Evolutionary conservation across 2,329 filamentous ascomycete species (phyloP), one percentile per base, ranked within the genome.

Genomic region (Epicoccum sorghinum): DNA sequence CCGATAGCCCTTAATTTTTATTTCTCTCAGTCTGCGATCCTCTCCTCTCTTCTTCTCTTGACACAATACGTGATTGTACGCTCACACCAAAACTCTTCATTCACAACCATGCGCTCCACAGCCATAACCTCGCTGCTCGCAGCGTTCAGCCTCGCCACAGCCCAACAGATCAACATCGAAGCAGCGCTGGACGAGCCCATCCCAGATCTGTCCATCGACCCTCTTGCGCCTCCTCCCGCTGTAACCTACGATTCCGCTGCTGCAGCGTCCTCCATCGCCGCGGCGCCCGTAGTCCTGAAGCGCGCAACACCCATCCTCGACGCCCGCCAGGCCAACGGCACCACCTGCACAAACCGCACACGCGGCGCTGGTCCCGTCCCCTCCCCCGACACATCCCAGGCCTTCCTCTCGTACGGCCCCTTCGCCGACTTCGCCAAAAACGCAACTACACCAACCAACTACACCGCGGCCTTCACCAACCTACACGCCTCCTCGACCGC

Each of bases 361-460:
- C n/a, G 40, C 22, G 60, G 60, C 18, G 52, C 57, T 24, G 60
- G 58, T 3, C 58, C 56, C 5, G 40, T 55, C 2, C 49, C 57
- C 18, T 41, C 36, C 4, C 38, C 46, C 14, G 60, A 66, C 44
- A 62, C 39, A 7, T 29, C 46, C 1, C 14, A 41, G 3, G 55
- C 38, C 4, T 73, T 73, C 52, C 52, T 64, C 5, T 52, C 51
- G 10, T 61, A 49, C 18, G 9, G 39, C 2, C 52, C 57, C 12
- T 47, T 64, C 38, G 37, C 46, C 9, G 43, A 52, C 14, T 33
- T 47, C 4, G 67, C 70, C 7, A 59, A 54, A 3, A 43, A 47
- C 14, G 70, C 69, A 3, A 25, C 55, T 4, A 65, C 61, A 2
- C 71, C 70, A 3, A 22, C 52, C 7, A 63, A 65, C 41, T 74